These are phyloP conservation scores for Nicotiana benthamiana DNA, from an alignment of 257 asterid species.

Conservation along the genomic window DNA sequence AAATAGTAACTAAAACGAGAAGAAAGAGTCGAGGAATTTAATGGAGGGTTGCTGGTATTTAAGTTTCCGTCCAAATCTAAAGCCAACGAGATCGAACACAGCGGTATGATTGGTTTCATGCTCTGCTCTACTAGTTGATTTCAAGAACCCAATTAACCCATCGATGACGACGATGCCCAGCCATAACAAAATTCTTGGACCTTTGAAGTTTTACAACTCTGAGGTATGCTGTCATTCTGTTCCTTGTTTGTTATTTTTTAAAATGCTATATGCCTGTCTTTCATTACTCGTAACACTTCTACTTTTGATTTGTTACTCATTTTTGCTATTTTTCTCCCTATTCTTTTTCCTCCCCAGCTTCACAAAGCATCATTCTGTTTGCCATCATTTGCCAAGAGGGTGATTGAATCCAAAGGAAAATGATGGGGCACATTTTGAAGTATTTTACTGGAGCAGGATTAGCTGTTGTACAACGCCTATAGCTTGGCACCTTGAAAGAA, in stretches of 20 bases:
- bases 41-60: too few species aligned
- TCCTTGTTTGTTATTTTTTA: background rate
- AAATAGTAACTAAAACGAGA: too few species aligned
- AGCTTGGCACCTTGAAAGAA: too few species aligned
- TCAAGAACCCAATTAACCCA: slow-evolving; percentile 62
- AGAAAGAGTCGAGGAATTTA: too few species aligned
- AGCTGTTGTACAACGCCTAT: background rate
- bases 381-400: slow-evolving; percentile 84
- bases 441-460: background rate
- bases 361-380: slow-evolving; percentile 93
- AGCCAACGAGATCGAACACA: too few species aligned
- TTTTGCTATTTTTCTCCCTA: too few species aligned
- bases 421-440: slow-evolving; percentile 10
- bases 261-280: background rate
- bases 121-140: slow-evolving; percentile 71
- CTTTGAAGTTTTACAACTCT: slow-evolving; percentile 69
- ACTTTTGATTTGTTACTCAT: background rate
- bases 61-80: too few species aligned
- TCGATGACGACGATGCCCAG: slow-evolving; percentile 37
- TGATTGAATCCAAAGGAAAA: slow-evolving; percentile 58
- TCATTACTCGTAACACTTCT: background rate
- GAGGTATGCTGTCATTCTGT: slow-evolving; percentile 38
- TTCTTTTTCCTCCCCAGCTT: slow-evolving; percentile 37
- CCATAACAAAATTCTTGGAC: slow-evolving; percentile 28
- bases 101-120: slow-evolving; percentile 91